Base-by-base conservation (phyloP, 495 filamentous ascomycete genomes). In the Physcia stellaris region DNA sequence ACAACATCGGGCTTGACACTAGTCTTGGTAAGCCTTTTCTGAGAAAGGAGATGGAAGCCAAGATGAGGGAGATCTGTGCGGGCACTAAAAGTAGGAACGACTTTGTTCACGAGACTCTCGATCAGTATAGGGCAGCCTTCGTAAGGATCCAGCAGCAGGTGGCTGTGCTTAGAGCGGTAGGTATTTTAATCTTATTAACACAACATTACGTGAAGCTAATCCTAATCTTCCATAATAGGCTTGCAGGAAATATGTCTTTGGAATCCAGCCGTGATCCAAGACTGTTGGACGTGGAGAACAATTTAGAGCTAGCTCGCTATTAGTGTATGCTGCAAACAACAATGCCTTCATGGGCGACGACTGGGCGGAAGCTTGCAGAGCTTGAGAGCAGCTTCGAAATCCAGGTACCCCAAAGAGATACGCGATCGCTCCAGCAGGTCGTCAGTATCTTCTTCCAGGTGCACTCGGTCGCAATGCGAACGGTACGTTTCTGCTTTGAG, bases 11-110 rank as follows among this genome's bases (percentile, higher is more conserved):
- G 22, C 76, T 95, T 37, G 86, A 93, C 35, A 86, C 78, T 15
- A 92, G 83, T 40, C 69, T 98, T 12, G 81, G 84, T 50, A 98
- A 98, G 57, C 90, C 90, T n/a, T 96, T 96, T 55, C 63, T 98
- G 29, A 74, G 90, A 19, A 96, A 98, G 57, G 88, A 98, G 64
- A 94, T 93, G 86, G 90, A 98, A 57, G 57, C 80, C 40, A 78
- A 82, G 47, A 92, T 98, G 87, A 84, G 84, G 51, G 82, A 82
- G 39, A 93, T 98, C 34, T 95, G 90, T 58, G 84, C 83, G 37
- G 92, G 92, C n/a, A 70, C 68, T 13, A 77, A 75, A 40, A 77
- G 77, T 10, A 76, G 75, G 29, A 69, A 70, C 24, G 73, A 74
- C 18, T 79, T 96, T 17, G 72, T 96, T 20, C 65, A 75, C 32